Base-by-base conservation (phyloP, 164 flowering plant genomes). In the Liquidambar formosana region DNA sequence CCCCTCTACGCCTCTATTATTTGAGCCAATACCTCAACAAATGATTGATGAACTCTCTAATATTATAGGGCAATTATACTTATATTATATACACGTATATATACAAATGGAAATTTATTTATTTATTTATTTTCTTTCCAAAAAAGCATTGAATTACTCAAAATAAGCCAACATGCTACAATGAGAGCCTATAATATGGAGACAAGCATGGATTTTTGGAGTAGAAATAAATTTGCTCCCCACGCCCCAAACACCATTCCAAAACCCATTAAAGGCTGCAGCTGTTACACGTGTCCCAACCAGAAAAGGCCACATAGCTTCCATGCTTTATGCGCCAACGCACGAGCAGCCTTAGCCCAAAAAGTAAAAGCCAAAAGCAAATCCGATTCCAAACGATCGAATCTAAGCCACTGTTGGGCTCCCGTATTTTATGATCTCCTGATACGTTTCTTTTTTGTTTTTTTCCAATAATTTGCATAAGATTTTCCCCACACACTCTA, bases 321-420 rank as follows among this genome's bases (percentile, higher is more conserved):
- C 33, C 13, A 23, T 5, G 0, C 57, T 60, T 63, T 47, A 64
- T 73, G 76, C 71, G 71, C 76, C 77, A 64, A 52, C 70, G 66
- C 72, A 67, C 64, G 28, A 48, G 51, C 61, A 63, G 60, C 47
- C 69, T 44, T 58, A 6, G 61, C 69, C 53, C 59, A 60, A 58
- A n/a, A 63, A 71, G 72, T n/a, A 76, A 71, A 12, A 43, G 63
- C 70, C 63, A 38, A 66, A 71, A 69, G 46, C 73, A 51, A 64
- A 72, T 68, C 75, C 19, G 60, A 66, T 71, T 56, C 72, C 13
- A 0, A 71, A 25, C 61, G 43, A 71, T 61, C 76, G 67, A 76
- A 68, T 73, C 74, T 57, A 38, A 33, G 60, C 21, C 73, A 57
- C 66, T 71, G 53, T 70, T 66, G 22, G 5, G 10, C 59, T 26